A percentile compares a stretch with the other conserved stretches of the same genome.
Evolutionary conservation across 345 rosid species (phyloP).

Genomic region (Arabis alpina): DNA sequence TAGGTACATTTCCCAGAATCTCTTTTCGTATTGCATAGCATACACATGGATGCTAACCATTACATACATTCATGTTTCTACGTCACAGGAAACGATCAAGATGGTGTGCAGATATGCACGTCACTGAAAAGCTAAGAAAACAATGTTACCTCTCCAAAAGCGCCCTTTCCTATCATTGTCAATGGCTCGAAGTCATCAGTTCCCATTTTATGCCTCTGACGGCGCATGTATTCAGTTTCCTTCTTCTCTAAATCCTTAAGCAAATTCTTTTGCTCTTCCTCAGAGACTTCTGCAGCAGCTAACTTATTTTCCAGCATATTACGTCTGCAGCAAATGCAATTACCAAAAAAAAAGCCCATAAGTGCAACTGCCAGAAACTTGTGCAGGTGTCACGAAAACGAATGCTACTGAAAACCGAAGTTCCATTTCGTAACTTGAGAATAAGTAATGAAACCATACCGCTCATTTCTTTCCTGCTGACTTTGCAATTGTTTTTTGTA

Average conservation of each 20-base stretch:
- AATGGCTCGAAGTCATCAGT: conserved; percentile 97
- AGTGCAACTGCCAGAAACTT: conserved; percentile 1
- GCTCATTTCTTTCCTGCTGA: conserved; percentile 84
- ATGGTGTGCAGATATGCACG: background rate
- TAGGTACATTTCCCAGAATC: background rate
- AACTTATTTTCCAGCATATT: conserved; percentile 87
- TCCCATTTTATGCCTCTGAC: conserved; percentile 97
- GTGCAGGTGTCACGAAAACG: background rate
- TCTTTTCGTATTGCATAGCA: background rate
- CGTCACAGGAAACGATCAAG: conserved; percentile 3
- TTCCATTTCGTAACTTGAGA: conserved; percentile 16
- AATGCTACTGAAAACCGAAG: background rate
- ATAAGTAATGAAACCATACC: conserved; percentile 58
- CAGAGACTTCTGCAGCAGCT: conserved; percentile 97
- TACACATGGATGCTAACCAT: background rate
- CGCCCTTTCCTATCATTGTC: conserved; percentile 99
- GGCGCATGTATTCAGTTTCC: conserved; percentile 97
- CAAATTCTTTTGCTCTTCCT: conserved; percentile 91
- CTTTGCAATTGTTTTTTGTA: conserved; percentile 90
- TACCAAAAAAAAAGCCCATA: background rate
- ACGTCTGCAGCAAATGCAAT: conserved; percentile 61
- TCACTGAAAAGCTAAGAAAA: background rate
- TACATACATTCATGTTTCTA: background rate
- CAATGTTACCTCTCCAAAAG: conserved; percentile 88
- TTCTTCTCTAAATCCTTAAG: conserved; percentile 87